These are phyloP conservation scores for Aspergillus incahuasiensis DNA, from an alignment of 495 filamentous ascomycete genomes.

Conservation along the genomic window DNA sequence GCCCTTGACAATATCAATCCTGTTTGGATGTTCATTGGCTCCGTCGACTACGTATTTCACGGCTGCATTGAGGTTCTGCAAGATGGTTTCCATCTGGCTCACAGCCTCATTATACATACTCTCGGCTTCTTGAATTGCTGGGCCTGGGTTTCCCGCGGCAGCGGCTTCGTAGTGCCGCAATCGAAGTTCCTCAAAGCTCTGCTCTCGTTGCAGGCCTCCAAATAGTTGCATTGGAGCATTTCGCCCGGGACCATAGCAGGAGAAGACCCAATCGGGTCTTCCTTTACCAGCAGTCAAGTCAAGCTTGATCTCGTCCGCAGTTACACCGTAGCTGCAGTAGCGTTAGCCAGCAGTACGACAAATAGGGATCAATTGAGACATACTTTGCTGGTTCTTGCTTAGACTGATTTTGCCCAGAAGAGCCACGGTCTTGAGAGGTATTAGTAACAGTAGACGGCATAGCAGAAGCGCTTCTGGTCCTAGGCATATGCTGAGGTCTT, in stretches of 20 bases:
- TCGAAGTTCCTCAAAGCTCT: constrained; percentile 79
- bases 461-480: neutral
- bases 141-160: constrained; percentile 55
- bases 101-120: constrained; percentile 53
- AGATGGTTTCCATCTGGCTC: constrained; percentile 61
- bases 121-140: constrained; percentile 63
- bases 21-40: constrained; percentile 72
- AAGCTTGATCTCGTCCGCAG: constrained; percentile 48
- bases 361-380: constrained; percentile 10
- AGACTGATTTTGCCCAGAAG: constrained; percentile 16
- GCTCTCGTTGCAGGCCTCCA: constrained; percentile 70
- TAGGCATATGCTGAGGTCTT: neutral
- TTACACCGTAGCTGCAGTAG: constrained; percentile 45
- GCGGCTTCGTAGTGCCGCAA: constrained; percentile 58
- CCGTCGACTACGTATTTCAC: constrained; percentile 65
- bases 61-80: constrained; percentile 65
- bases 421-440: constrained; percentile 13
- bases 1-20: constrained; percentile 62
- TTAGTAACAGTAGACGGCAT: constrained; percentile 1
- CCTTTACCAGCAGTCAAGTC: constrained; percentile 60
- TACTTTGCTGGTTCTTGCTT: constrained; percentile 23
- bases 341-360: constrained; percentile 15
- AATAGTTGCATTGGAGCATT: constrained; percentile 75
- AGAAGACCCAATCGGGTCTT: constrained; percentile 77
- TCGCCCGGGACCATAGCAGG: constrained; percentile 68